Evolutionary conservation across 768 basidiomycete genomes (phyloP), one percentile per base, ranked within the genome.

Genomic region (Hortiboletus flavorubellus): DNA sequence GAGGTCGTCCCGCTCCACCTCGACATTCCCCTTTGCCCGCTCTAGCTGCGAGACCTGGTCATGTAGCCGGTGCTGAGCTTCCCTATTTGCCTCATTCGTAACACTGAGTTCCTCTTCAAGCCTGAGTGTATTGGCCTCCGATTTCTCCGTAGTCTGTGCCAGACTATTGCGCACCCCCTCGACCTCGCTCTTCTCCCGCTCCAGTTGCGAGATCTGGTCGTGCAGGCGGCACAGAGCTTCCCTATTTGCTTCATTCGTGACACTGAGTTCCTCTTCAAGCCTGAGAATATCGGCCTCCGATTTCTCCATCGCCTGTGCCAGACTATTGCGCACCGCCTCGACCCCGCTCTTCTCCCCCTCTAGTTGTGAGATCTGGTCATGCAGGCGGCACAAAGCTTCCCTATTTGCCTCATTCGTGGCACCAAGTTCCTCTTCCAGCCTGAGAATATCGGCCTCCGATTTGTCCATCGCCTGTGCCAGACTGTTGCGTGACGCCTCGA

Each of bases 21-120:
- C 84, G 33, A 89, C 66, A 69, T 91, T 87, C 1, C 68, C 65
- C 65, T 85, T 84, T 16, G 54, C 53, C n/a, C 5, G 60, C 8
- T 57, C 46, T 6, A 61, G 26, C 11, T 53, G 60, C 16, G 44
- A 62, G 6, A 62, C 12, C 15, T 42, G 60, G n/a, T 53, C 42
- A 15, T 39, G 49, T 12, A 61, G 29, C n/a, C 47, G 51, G 76
- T 43, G 78, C 62, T 52, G 74, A 71, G 55, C 51, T 16, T 49
- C 59, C 9, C 30, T 39, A 4, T 43, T 33, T 1, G 39, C 71
- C 67, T 84, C 82, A 38, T 86, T 82, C 1, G 77, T 70, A 42
- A 56, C 78, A 69, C 70, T 72, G 38, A 80, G 65, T 41, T 68
- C 74, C 56, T 79, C 76, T 59, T 74, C 75, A 38, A 85, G 64